Evolutionary conservation across 2,329 filamentous ascomycete species (phyloP), one percentile per base, ranked within the genome.

Genomic region (Alternaria angustiovoidea): DNA sequence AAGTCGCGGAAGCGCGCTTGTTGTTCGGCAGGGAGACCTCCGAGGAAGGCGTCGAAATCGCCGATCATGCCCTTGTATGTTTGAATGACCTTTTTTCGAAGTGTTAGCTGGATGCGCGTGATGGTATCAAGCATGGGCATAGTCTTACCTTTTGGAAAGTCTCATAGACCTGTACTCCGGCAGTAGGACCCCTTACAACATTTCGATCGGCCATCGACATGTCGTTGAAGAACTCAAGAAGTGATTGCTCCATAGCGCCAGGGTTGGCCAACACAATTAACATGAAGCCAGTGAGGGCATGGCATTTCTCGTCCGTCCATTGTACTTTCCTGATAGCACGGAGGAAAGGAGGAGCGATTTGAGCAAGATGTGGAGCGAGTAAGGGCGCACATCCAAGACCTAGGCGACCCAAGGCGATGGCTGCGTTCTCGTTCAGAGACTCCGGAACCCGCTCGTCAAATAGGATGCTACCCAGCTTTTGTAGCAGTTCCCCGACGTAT

Each of bases 251-350:
- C 88, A 99, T 94, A 2, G 93, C 93, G 74, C 93, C 88, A 0
- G 95, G 95, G 72, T 98, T 98, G 73, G 89, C 88, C 63, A 91
- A 86, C 4, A 98, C 91, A 48, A 96, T 86, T 68, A 91, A 86
- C 55, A 92, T 91, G 80, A 99, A 97, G 0, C 95, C 95, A 71
- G 92, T 89, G 77, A 98, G 92, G 0, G 95, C 94, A 26, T 94
- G 94, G 1, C 91, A 93, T 81, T 99, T 99, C 80, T 99, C 95
- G 62, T 96, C 92, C 2, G 93, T 94, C 72, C 92, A 90, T 53
- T 93, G 90, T 32, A 98, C 90, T 64, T 93, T 91, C 61, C 88
- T 87, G 86, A 99, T 96, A 3, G 90, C 88, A 52, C 83, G 85
- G 54, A 99, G 81, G 81, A 97, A 98, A 36, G 91, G 87, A 36